Conservation (phyloP, 2,329 filamentous ascomycete genomes). For the Torrubiellomyces zombiae region DNA sequence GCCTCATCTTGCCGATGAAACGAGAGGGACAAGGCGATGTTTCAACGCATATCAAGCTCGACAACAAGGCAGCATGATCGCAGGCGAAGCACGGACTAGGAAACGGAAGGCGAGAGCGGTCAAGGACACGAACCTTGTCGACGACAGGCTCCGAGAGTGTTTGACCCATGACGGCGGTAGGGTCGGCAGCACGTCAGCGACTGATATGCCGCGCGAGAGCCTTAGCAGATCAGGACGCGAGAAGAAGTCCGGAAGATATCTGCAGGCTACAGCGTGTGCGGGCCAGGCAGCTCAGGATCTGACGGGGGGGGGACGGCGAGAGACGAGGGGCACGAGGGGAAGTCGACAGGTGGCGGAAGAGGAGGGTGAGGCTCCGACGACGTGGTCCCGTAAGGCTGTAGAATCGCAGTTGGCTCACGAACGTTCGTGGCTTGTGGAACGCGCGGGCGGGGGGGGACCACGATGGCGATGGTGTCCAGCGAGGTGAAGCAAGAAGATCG, state of each 20-base stretch:
- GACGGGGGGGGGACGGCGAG: constrained; percentile 1
- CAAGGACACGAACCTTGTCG: constrained; percentile 62
- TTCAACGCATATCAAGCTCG: no score
- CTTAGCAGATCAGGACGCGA: constrained; percentile 4
- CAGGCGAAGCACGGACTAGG: constrained; percentile 1
- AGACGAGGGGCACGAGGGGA: background rate
- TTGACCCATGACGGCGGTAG: constrained; percentile 63
- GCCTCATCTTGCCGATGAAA: no score
- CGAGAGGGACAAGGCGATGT: no score
- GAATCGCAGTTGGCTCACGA: no score
- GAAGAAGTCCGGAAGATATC: constrained; percentile 2
- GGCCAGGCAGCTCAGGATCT: background rate
- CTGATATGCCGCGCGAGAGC: constrained; percentile 8
- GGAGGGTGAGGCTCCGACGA: no score
- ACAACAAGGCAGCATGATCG: no score
- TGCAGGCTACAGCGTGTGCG: constrained; percentile 1
- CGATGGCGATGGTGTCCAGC: no score
- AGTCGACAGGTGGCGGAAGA: no score
- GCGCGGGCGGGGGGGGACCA: no score
- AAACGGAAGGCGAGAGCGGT: constrained; percentile 4
- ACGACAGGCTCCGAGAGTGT: constrained; percentile 97
- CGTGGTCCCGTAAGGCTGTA: no score
- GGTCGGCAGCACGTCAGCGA: constrained; percentile 12
- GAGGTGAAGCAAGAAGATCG: no score
- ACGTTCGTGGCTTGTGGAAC: no score